A percentile compares a stretch with the other conserved stretches of the same genome.
Conservation (phyloP, 208 protist species). For the Trichomonas vaginalis region DNA sequence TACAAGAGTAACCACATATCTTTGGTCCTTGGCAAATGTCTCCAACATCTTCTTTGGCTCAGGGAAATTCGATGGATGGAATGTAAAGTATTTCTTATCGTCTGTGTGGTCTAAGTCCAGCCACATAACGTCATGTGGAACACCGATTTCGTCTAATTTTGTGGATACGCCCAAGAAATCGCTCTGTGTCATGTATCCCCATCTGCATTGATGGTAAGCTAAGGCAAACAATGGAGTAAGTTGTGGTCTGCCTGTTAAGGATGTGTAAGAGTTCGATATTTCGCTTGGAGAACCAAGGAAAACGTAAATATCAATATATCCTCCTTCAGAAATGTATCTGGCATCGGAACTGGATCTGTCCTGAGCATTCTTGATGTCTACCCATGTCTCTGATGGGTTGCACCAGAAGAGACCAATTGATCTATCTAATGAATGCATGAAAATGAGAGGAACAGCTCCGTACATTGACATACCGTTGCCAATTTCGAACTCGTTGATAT, state of each 20-base stretch:
- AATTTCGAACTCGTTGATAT: background rate
- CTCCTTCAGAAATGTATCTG: slow-evolving; percentile 68
- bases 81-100: slow-evolving; percentile 65
- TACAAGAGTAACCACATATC: background rate
- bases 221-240: slow-evolving; percentile 84
- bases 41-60: background rate
- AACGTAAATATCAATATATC: slow-evolving; percentile 79
- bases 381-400: background rate
- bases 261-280: slow-evolving; percentile 70
- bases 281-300: slow-evolving; percentile 61
- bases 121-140: slow-evolving; percentile 79
- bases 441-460: background rate
- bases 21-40: background rate
- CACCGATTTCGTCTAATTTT: background rate
- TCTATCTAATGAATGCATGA: background rate
- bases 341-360: background rate
- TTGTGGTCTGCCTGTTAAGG: slow-evolving; percentile 63
- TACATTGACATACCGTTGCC: background rate
- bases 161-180: slow-evolving; percentile 51
- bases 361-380: background rate
- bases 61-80: background rate
- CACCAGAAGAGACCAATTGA: background rate
- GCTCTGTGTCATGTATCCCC: slow-evolving; percentile 73
- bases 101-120: slow-evolving; percentile 97
- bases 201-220: slow-evolving; percentile 90